phyloP scores from a whole-genome alignment of 2,329 filamentous ascomycete genomes.

The Fusarium sp. region DNA sequence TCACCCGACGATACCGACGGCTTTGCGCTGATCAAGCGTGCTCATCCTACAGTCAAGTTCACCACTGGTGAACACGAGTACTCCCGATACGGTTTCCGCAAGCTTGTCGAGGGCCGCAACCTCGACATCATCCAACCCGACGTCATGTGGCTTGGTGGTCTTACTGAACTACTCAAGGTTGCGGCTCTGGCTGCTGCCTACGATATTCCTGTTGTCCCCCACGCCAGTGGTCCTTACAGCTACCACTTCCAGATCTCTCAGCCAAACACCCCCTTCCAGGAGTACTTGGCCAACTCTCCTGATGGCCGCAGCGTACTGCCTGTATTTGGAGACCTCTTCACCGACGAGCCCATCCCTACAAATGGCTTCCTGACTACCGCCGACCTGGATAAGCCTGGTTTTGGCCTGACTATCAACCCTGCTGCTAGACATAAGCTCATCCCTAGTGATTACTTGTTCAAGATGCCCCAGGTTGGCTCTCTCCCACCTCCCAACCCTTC shows the following conservation, averaged over 20 bases:
- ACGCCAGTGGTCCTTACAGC: slow-evolving; percentile 92
- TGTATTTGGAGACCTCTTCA: slow-evolving; percentile 91
- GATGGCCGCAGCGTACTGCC: slow-evolving; percentile 91
- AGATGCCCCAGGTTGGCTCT: slow-evolving; percentile 69
- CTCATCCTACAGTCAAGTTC: slow-evolving; percentile 91
- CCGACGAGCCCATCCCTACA: slow-evolving; percentile 89
- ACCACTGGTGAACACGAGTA: slow-evolving; percentile 97
- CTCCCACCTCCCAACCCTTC: slow-evolving; percentile 53
- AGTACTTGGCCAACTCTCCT: slow-evolving; percentile 93
- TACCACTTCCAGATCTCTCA: slow-evolving; percentile 97
- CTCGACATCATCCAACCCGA: slow-evolving; percentile 95
- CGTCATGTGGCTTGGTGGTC: slow-evolving; percentile 95
- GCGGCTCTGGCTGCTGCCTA: slow-evolving; percentile 91
- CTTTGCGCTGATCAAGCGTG: slow-evolving; percentile 89
- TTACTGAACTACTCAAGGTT: slow-evolving; percentile 93
- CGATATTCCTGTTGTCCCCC: slow-evolving; percentile 94
- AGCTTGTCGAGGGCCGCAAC: slow-evolving; percentile 91
- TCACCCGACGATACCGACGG: slow-evolving; percentile 93
- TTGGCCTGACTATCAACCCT: slow-evolving; percentile 89
- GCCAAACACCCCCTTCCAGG: slow-evolving; percentile 93
- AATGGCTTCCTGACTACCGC: slow-evolving; percentile 85
- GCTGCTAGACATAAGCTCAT: slow-evolving; percentile 78
- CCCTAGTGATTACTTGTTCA: slow-evolving; percentile 79
- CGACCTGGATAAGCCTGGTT: slow-evolving; percentile 89
- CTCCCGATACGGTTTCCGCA: slow-evolving; percentile 93